phyloP scores from a whole-genome alignment of 1,139 yeast species.

The Blastobotrys apis region DNA sequence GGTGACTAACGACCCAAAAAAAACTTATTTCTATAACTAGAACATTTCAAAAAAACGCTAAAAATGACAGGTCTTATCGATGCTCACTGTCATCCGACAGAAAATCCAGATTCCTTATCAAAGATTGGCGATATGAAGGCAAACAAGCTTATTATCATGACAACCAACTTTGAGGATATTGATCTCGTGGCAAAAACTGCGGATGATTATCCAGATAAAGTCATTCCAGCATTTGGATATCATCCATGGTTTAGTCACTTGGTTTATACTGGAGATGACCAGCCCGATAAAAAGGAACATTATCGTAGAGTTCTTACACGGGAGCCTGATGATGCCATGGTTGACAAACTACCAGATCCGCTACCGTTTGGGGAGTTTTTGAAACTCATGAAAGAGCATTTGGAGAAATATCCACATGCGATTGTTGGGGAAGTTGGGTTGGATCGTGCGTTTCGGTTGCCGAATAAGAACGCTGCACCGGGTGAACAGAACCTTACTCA shows the following conservation, averaged over 20 bases:
- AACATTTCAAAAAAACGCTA: neutral
- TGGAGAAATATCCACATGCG: slow-evolving; percentile 29
- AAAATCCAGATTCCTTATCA: slow-evolving; percentile 26
- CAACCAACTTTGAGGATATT: slow-evolving; percentile 38
- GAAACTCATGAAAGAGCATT: slow-evolving; percentile 31
- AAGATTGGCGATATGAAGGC: slow-evolving; percentile 23
- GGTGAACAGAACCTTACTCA: slow-evolving; percentile 37
- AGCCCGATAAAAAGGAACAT: slow-evolving; percentile 39
- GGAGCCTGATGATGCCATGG: slow-evolving; percentile 38
- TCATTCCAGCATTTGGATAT: slow-evolving; percentile 69
- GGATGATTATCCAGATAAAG: slow-evolving; percentile 29
- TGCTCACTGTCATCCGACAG: slow-evolving; percentile 60
- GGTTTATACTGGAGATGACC: slow-evolving; percentile 38
- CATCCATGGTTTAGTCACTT: slow-evolving; percentile 90
- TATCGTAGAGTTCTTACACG: slow-evolving; percentile 51
- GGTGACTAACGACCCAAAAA: neutral
- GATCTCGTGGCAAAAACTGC: slow-evolving; percentile 33
- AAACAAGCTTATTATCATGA: slow-evolving; percentile 34
- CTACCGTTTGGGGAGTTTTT: slow-evolving; percentile 43
- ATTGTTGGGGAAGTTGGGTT: slow-evolving; percentile 86
- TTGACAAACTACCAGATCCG: slow-evolving; percentile 60
- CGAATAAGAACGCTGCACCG: slow-evolving; percentile 30
- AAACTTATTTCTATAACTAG: neutral
- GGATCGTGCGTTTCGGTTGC: slow-evolving; percentile 71
- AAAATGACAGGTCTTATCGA: slow-evolving; percentile 42